Evolutionary conservation across 164 flowering plant species (phyloP).

Genomic region (Cinnamomum micranthum): DNA sequence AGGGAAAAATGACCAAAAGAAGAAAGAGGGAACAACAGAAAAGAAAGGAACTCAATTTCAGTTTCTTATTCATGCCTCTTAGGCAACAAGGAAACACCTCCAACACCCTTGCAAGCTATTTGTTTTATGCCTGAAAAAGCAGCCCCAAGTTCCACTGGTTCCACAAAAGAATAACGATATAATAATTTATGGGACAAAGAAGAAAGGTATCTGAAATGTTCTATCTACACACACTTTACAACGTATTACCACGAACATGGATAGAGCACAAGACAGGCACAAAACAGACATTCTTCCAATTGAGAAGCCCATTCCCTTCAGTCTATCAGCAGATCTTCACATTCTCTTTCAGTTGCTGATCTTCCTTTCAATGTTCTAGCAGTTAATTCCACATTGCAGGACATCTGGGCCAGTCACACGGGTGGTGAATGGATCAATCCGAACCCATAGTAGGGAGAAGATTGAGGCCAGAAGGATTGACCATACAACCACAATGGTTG

Average conservation of each 20-base stretch:
- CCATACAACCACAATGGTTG: slow-evolving; percentile 80
- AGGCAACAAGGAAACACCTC: neutral
- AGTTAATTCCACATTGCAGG: slow-evolving; percentile 28
- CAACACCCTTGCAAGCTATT: neutral
- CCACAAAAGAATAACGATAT: neutral
- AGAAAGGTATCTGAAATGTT: neutral
- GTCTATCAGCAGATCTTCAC: slow-evolving; percentile 2
- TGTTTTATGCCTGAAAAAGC: neutral
- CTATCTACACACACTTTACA: slow-evolving; percentile 5
- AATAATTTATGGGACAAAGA: neutral
- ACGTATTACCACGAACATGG: neutral
- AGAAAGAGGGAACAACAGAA: neutral
- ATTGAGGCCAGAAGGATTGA: slow-evolving; percentile 74
- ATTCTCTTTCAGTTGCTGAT: neutral
- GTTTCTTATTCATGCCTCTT: neutral
- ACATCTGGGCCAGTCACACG: slow-evolving; percentile 56
- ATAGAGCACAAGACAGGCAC: neutral
- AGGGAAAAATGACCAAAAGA: neutral
- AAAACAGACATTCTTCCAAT: neutral
- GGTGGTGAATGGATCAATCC: slow-evolving; percentile 70
- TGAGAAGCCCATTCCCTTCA: neutral
- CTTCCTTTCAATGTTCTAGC: slow-evolving; percentile 22
- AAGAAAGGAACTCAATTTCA: neutral
- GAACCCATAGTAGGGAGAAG: slow-evolving; percentile 71
- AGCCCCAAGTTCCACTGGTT: neutral